phyloP scores from a whole-genome alignment of 306 rosid genomes.

The Quercus robur region DNA sequence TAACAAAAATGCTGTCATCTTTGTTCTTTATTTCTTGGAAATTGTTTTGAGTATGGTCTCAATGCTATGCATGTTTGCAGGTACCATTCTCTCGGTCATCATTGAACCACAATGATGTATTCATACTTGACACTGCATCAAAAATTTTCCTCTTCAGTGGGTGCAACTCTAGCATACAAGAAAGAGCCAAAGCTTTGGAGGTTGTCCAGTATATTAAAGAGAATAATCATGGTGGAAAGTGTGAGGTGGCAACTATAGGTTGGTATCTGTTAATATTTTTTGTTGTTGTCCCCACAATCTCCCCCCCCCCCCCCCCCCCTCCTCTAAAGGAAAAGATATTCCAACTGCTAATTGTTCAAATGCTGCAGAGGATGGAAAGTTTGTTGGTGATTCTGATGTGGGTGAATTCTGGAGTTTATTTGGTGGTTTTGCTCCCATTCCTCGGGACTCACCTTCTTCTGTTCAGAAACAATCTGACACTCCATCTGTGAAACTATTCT shows the following conservation, averaged over 20 bases:
- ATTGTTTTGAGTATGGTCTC: constrained; percentile 14
- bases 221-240: constrained; percentile 71
- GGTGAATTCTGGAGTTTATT: constrained; percentile 98
- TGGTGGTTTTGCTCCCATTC: constrained; percentile 97
- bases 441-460: constrained; percentile 62
- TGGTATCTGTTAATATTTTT: constrained; percentile 28
- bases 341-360: constrained; percentile 20
- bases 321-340: constrained; percentile 11
- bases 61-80: constrained; percentile 36
- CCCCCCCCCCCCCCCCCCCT: neutral
- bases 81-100: constrained; percentile 90
- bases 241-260: constrained; percentile 91
- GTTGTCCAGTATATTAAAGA: constrained; percentile 90
- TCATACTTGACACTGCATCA: constrained; percentile 87
- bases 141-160: constrained; percentile 91
- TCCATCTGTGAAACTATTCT: constrained; percentile 46
- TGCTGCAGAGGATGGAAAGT: constrained; percentile 92
- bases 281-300: neutral
- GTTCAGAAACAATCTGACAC: constrained; percentile 38
- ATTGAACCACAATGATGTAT: constrained; percentile 80
- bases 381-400: constrained; percentile 91
- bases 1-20: neutral
- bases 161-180: constrained; percentile 89
- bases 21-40: constrained; percentile 3
- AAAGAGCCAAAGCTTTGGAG: constrained; percentile 93